Conservation (phyloP, 2,329 filamentous ascomycete species). For the Pseudocercospora vitis region DNA sequence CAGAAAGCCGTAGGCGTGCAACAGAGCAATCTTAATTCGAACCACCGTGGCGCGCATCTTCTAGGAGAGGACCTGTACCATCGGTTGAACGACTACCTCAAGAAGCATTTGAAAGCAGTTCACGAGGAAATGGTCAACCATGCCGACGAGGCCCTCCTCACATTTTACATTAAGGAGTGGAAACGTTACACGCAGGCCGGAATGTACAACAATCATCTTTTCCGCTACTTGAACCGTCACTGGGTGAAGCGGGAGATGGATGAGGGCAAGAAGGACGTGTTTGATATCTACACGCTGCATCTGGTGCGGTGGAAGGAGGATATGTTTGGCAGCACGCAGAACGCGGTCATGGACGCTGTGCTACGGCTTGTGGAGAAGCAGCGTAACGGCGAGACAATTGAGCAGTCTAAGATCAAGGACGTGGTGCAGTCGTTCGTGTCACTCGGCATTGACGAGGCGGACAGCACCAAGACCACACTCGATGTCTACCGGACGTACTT, state of each 20-base stretch:
- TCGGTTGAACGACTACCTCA: slow-evolving; percentile 83
- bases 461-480: slow-evolving; percentile 88
- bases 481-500: slow-evolving; percentile 94
- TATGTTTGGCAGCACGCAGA: slow-evolving; percentile 79
- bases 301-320: slow-evolving; percentile 93
- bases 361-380: slow-evolving; percentile 96
- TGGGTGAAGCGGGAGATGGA: slow-evolving; percentile 99
- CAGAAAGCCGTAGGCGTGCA: slow-evolving; percentile 76
- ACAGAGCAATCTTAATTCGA: slow-evolving; percentile 51
- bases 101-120: slow-evolving; percentile 70
- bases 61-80: slow-evolving; percentile 95
- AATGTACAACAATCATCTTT: slow-evolving; percentile 96
- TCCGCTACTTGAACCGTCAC: slow-evolving; percentile 92
- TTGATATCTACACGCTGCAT: slow-evolving; percentile 96
- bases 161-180: slow-evolving; percentile 97
- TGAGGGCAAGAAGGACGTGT: slow-evolving; percentile 96
- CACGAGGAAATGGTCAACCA: slow-evolving; percentile 73
- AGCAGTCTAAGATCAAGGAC: slow-evolving; percentile 93
- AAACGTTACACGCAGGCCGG: slow-evolving; percentile 90
- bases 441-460: slow-evolving; percentile 87
- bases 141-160: slow-evolving; percentile 82
- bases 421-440: slow-evolving; percentile 96
- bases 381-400: slow-evolving; percentile 94
- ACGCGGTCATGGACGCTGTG: slow-evolving; percentile 92
- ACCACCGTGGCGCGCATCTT: slow-evolving; percentile 81